phyloP scores from a whole-genome alignment of 352 stramenopile species.

The Phytophthora cajani region DNA sequence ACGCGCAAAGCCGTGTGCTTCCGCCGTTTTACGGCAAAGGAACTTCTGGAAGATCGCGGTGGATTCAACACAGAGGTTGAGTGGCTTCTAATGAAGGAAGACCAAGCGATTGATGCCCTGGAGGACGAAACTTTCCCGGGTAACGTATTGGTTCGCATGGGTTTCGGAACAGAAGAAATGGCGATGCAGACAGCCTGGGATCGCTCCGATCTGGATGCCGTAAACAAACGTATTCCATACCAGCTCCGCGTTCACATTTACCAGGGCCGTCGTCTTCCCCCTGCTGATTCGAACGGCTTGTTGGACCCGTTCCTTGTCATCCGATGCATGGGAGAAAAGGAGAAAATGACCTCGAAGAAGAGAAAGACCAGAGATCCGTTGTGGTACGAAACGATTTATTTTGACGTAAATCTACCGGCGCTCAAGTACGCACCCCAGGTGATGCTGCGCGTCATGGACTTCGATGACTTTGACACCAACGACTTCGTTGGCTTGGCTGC shows the following conservation, averaged over 20 bases:
- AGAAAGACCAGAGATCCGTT: conserved; percentile 82
- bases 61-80: conserved; percentile 63
- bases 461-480: conserved; percentile 77
- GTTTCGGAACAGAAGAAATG: conserved; percentile 80
- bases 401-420: conserved; percentile 84
- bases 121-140: conserved; percentile 83
- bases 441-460: conserved; percentile 83
- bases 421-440: conserved; percentile 82
- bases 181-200: conserved; percentile 66
- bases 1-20: conserved; percentile 76
- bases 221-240: conserved; percentile 84
- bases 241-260: conserved; percentile 88
- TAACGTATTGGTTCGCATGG: conserved; percentile 80
- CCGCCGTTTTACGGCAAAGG: conserved; percentile 79
- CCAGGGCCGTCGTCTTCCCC: conserved; percentile 77
- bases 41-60: conserved; percentile 61
- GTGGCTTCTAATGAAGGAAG: conserved; percentile 87
- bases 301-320: conserved; percentile 86
- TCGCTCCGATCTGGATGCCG: conserved; percentile 53
- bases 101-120: conserved; percentile 80
- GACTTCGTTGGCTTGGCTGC: conserved; percentile 71
- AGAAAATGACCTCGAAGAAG: conserved; percentile 75
- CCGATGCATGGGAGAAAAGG: conserved; percentile 81
- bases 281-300: conserved; percentile 85
- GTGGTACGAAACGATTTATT: conserved; percentile 91